Evolutionary conservation across 768 basidiomycete species (phyloP).

Genomic region (Lentinus brumalis): DNA sequence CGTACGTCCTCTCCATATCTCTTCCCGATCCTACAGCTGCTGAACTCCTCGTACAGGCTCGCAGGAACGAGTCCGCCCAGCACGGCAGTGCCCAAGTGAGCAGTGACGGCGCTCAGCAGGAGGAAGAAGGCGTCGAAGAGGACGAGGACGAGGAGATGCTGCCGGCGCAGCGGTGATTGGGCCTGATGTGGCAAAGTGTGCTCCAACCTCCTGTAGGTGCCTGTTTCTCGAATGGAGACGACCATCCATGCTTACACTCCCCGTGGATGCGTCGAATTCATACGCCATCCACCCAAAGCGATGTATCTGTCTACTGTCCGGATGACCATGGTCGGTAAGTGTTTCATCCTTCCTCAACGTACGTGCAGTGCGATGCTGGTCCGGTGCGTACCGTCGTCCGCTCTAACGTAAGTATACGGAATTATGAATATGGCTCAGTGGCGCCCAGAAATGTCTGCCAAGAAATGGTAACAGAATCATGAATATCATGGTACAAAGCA

Average conservation of each 20-base stretch:
- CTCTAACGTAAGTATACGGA: no score
- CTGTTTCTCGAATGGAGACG: conserved; percentile 12
- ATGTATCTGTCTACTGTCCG: background rate
- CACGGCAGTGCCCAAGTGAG: conserved; percentile 20
- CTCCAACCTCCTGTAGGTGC: conserved; percentile 13
- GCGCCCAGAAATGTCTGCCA: no score
- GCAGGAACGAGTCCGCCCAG: conserved; percentile 10
- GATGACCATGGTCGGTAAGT: background rate
- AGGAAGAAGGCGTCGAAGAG: conserved; percentile 4
- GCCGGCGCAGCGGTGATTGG: conserved; percentile 21
- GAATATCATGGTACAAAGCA: conserved; percentile 4
- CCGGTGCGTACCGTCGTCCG: no score
- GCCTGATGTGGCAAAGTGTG: background rate
- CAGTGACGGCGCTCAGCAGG: conserved; percentile 27
- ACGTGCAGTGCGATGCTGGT: background rate
- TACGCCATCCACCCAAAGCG: background rate
- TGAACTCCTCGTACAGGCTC: conserved; percentile 5
- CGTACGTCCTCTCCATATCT: conserved; percentile 41
- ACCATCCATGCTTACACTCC: conserved; percentile 21
- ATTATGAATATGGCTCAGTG: no score
- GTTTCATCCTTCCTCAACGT: background rate
- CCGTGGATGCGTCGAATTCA: conserved; percentile 9
- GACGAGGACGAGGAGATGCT: conserved; percentile 23
- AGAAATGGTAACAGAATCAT: background rate
- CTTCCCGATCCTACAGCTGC: background rate